These are phyloP conservation scores for Aspergillus pseudoglaucus DNA, from an alignment of 2,329 filamentous ascomycete genomes.

Conservation along the genomic window DNA sequence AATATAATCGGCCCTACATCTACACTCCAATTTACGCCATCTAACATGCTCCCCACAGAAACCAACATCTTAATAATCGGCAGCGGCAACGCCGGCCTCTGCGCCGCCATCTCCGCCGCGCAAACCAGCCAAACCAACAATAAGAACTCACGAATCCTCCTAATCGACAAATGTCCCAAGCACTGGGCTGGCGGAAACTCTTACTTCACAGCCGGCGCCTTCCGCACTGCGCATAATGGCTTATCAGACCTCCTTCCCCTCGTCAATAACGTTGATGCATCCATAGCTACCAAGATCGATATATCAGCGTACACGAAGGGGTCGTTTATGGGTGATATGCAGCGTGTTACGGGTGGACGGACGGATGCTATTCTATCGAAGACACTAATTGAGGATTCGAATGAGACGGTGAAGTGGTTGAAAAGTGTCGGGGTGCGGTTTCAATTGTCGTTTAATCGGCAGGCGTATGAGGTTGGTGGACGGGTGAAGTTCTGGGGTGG, in stretches of 20 bases:
- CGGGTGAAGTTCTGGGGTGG: slow-evolving; percentile 62
- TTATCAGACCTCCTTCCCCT: slow-evolving; percentile 53
- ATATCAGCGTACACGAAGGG: slow-evolving; percentile 50
- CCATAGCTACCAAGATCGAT: slow-evolving; percentile 48
- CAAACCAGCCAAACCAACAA: slow-evolving; percentile 37
- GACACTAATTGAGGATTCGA: slow-evolving; percentile 48
- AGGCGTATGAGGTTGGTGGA: slow-evolving; percentile 59
- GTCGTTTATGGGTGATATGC: slow-evolving; percentile 52
- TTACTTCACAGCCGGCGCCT: slow-evolving; percentile 61
- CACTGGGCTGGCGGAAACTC: slow-evolving; percentile 58
- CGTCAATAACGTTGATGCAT: slow-evolving; percentile 52
- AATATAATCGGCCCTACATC: background rate
- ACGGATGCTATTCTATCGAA: slow-evolving; percentile 46
- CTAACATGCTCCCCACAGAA: slow-evolving; percentile 6
- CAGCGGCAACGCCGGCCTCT: slow-evolving; percentile 59
- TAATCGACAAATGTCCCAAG: slow-evolving; percentile 56
- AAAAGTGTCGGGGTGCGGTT: slow-evolving; percentile 50
- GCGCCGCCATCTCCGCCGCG: slow-evolving; percentile 52
- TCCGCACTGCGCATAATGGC: slow-evolving; percentile 52
- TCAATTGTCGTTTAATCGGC: slow-evolving; percentile 57
- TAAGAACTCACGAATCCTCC: slow-evolving; percentile 34
- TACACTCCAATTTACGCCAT: background rate
- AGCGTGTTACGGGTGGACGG: slow-evolving; percentile 50
- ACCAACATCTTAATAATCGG: slow-evolving; percentile 49
- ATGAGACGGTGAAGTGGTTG: slow-evolving; percentile 51